Conservation (phyloP, 306 rosid species). For the Echinosophora koreensis region DNA sequence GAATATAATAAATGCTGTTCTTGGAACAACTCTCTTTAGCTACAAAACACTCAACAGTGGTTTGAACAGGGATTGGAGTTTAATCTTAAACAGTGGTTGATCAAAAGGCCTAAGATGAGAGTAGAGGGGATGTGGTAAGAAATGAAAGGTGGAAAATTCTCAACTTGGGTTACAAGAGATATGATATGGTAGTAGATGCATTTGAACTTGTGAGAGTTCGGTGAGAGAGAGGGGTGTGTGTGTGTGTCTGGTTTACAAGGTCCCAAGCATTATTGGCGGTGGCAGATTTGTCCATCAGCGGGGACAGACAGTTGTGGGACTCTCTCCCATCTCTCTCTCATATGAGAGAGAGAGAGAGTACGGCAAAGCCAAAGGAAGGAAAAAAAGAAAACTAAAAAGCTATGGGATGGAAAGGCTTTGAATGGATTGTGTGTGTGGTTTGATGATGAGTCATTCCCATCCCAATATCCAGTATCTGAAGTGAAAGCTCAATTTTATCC, state of each 20-base stretch:
- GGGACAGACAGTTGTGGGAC: slow-evolving; percentile 88
- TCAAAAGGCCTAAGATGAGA: background rate
- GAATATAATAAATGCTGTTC: slow-evolving; percentile 68
- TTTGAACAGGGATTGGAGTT: slow-evolving; percentile 15
- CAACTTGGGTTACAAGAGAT: slow-evolving; percentile 49
- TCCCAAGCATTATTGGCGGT: slow-evolving; percentile 94
- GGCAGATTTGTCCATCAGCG: slow-evolving; percentile 89
- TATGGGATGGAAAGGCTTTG: slow-evolving; percentile 70
- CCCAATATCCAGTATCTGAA: slow-evolving; percentile 25
- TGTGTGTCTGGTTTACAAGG: slow-evolving; percentile 73
- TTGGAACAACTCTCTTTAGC: slow-evolving; percentile 50
- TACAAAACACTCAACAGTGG: background rate
- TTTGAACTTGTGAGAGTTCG: slow-evolving; percentile 39
- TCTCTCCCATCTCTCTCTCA: slow-evolving; percentile 43
- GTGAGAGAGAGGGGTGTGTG: slow-evolving; percentile 30
- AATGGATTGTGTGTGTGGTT: slow-evolving; percentile 58
- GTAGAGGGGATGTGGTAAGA: slow-evolving; percentile 58
- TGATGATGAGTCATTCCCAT: slow-evolving; percentile 52
- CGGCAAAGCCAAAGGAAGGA: slow-evolving; percentile 29
- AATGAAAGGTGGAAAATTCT: slow-evolving; percentile 71
- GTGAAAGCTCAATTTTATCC: background rate
- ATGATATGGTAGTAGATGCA: slow-evolving; percentile 45
- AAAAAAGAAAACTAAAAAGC: background rate
- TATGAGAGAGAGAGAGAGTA: slow-evolving; percentile 27
- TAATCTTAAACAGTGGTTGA: slow-evolving; percentile 18